Evolutionary conservation across 768 basidiomycete genomes (phyloP).

Genomic region (Russula emetica): DNA sequence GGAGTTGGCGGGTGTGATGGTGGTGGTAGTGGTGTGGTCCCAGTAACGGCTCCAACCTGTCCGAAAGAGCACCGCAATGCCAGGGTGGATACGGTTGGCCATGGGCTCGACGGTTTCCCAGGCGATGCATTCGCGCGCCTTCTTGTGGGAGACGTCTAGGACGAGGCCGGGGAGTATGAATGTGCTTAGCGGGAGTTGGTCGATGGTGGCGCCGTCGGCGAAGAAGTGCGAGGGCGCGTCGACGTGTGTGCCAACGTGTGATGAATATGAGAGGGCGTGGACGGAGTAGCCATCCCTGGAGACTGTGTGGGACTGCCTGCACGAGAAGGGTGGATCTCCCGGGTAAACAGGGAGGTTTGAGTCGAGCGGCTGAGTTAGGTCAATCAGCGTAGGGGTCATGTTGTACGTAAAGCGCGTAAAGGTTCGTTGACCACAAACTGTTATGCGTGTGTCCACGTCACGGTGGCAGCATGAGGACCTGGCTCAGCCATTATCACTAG

Average conservation of each 20-base stretch:
- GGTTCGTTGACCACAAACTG: too few species aligned
- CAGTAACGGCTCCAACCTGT: slow-evolving; percentile 34
- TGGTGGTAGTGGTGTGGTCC: not conserved
- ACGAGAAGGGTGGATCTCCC: slow-evolving; percentile 32
- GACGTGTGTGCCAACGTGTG: slow-evolving; percentile 33
- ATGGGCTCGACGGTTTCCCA: slow-evolving; percentile 29
- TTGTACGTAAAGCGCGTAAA: not conserved
- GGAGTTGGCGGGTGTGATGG: not conserved
- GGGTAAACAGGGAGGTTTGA: slow-evolving; percentile 29
- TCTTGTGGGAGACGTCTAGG: slow-evolving; percentile 30
- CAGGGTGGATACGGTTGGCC: slow-evolving; percentile 23
- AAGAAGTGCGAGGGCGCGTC: slow-evolving; percentile 34
- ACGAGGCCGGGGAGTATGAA: slow-evolving; percentile 32
- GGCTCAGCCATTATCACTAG: slow-evolving; percentile 8
- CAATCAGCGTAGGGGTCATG: slow-evolving; percentile 18
- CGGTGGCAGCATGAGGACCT: not conserved
- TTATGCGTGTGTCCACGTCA: too few species aligned
- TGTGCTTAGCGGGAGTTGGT: slow-evolving; percentile 29
- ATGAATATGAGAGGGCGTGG: slow-evolving; percentile 29
- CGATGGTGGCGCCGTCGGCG: slow-evolving; percentile 27
- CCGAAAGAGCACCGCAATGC: slow-evolving; percentile 29
- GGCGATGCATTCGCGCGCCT: slow-evolving; percentile 26
- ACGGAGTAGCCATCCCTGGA: slow-evolving; percentile 31
- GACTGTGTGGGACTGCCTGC: slow-evolving; percentile 21
- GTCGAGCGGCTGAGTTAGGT: slow-evolving; percentile 28